Evolutionary conservation across 2,329 filamentous ascomycete species (phyloP).

Genomic region (Lachnellula arida): DNA sequence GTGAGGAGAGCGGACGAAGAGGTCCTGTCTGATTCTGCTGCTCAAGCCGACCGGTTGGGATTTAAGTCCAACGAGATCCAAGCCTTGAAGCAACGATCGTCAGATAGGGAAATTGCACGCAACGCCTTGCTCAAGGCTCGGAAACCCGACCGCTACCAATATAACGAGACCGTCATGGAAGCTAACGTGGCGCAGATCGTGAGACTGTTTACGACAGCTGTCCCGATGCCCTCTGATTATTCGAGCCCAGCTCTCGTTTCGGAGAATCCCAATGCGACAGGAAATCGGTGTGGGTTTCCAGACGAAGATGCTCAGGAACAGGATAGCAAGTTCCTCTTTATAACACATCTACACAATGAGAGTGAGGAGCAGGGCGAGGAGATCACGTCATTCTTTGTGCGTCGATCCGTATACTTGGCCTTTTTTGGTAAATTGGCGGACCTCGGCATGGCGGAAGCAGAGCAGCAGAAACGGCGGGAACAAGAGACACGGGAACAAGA

Average conservation of each 20-base stretch:
- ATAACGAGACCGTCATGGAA: slow-evolving; percentile 7
- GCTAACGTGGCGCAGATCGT: slow-evolving; percentile 6
- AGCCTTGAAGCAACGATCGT: slow-evolving; percentile 2
- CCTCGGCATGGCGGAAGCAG: background rate
- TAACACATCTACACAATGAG: slow-evolving; percentile 18
- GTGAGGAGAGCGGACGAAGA: slow-evolving; percentile 4
- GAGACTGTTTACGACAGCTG: slow-evolving; percentile 4
- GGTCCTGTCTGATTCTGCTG: slow-evolving; percentile 7
- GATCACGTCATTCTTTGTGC: slow-evolving; percentile 24
- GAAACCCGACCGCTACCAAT: slow-evolving; percentile 9
- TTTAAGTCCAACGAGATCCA: slow-evolving; percentile 13
- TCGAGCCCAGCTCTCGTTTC: slow-evolving; percentile 1
- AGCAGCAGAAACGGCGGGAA: too few relatives aligned
- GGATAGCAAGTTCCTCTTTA: slow-evolving; percentile 15
- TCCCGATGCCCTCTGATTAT: slow-evolving; percentile 3
- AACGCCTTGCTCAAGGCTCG: slow-evolving; percentile 8
- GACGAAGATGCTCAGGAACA: slow-evolving; percentile 10
- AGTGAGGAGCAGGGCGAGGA: slow-evolving; percentile 13
- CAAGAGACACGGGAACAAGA: too few relatives aligned
- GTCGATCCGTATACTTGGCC: slow-evolving; percentile 23
- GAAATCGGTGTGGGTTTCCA: slow-evolving; percentile 8
- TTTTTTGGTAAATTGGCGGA: slow-evolving; percentile 21
- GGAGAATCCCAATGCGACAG: slow-evolving; percentile 4
- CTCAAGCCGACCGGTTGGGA: slow-evolving; percentile 8
- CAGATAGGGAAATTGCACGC: slow-evolving; percentile 8